A percentile compares a stretch with the other conserved stretches of the same genome.
Evolutionary conservation across 495 filamentous ascomycete species (phyloP).

Genomic region (Aspergillus nidulans): DNA sequence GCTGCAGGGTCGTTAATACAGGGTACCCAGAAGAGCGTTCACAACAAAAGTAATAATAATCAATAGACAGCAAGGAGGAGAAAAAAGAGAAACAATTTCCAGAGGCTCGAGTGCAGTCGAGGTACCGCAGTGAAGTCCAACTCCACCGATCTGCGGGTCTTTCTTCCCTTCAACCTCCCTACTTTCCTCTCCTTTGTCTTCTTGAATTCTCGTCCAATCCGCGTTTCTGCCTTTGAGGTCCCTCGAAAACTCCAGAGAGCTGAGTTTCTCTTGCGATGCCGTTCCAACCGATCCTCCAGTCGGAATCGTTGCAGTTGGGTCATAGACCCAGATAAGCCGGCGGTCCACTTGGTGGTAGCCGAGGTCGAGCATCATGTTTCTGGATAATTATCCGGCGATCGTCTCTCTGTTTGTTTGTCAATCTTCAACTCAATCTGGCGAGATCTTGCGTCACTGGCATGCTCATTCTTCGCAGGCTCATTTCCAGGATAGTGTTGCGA

Average conservation of each 20-base stretch:
- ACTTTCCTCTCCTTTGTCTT: background rate
- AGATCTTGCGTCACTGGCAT: background rate
- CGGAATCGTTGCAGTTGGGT: background rate
- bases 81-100: background rate
- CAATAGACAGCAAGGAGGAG: background rate
- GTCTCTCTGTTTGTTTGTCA: background rate
- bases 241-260: background rate
- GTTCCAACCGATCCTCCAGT: background rate
- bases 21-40: background rate
- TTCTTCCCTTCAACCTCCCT: background rate
- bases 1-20: background rate
- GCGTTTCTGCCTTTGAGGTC: background rate
- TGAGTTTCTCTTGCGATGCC: background rate
- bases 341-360: background rate
- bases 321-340: background rate
- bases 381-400: conserved; percentile 3
- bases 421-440: background rate
- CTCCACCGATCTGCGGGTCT: background rate
- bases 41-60: background rate
- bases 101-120: background rate
- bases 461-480: background rate
- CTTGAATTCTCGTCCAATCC: background rate
- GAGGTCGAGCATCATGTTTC: background rate
- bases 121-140: background rate
- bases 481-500: background rate